Evolutionary conservation across 139 green algal genomes (phyloP).

Genomic region (Closterium sp.): DNA sequence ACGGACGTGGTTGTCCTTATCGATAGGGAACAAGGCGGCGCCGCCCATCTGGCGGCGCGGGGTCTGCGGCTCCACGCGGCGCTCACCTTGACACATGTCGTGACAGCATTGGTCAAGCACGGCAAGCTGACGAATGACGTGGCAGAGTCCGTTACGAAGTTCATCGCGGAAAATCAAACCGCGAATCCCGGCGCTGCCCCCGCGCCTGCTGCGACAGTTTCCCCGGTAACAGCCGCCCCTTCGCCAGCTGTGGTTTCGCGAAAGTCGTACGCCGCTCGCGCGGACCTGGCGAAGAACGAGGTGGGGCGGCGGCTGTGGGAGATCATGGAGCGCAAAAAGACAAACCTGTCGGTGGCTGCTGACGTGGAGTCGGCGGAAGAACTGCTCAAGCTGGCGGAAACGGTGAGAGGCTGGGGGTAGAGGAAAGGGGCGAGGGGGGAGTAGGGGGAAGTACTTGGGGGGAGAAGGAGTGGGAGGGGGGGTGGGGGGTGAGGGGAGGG

Average conservation of each 20-base stretch:
- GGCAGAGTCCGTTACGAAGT: slow-evolving; percentile 70
- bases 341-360: slow-evolving; percentile 93
- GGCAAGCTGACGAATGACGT: slow-evolving; percentile 33
- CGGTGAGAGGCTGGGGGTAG: slow-evolving; percentile 20
- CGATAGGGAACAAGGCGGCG: slow-evolving; percentile 95
- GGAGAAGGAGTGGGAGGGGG: too few species aligned
- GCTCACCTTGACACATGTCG: slow-evolving; percentile 67
- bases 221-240: slow-evolving; percentile 14
- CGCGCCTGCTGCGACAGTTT: slow-evolving; percentile 2
- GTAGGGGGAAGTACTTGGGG: too few species aligned
- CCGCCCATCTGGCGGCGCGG: slow-evolving; percentile 67
- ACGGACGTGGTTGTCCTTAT: slow-evolving; percentile 96
- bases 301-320: slow-evolving; percentile 74
- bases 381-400: slow-evolving; percentile 87
- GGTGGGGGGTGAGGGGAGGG: not conserved
- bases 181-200: slow-evolving; percentile 24
- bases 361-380: slow-evolving; percentile 87
- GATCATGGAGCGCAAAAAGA: slow-evolving; percentile 91
- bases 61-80: slow-evolving; percentile 80
- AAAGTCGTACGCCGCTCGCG: slow-evolving; percentile 78
- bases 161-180: slow-evolving; percentile 93
- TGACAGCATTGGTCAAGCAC: slow-evolving; percentile 52
- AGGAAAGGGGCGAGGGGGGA: too few species aligned
- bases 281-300: slow-evolving; percentile 68
- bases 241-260: not conserved